These are phyloP conservation scores for Rhizoclosmatium sp. DNA, from an alignment of 192 early-diverging fungal genomes.

Conservation along the genomic window DNA sequence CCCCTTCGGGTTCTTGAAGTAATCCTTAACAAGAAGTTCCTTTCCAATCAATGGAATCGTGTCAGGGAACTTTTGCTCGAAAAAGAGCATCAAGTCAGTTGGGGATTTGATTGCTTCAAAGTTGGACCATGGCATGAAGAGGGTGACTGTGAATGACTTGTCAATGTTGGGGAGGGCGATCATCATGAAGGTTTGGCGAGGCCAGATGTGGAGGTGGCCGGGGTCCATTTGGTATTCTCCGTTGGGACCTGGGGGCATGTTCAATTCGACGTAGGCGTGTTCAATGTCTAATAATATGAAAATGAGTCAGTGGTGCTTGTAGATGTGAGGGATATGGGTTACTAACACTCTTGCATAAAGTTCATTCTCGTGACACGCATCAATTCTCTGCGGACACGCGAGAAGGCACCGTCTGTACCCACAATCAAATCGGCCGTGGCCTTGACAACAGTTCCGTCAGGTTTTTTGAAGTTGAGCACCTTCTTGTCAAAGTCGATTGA, in stretches of 20 bases:
- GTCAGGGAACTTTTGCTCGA: slow-evolving; percentile 64
- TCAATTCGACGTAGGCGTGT: slow-evolving; percentile 91
- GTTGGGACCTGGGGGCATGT: slow-evolving; percentile 72
- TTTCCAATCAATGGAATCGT: slow-evolving; percentile 83
- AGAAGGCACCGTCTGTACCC: slow-evolving; percentile 57
- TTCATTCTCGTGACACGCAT: slow-evolving; percentile 84
- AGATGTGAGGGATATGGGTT: not conserved
- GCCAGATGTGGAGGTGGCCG: slow-evolving; percentile 98
- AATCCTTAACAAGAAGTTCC: slow-evolving; percentile 75
- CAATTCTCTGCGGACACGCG: slow-evolving; percentile 77
- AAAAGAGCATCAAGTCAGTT: slow-evolving; percentile 15
- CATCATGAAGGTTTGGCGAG: slow-evolving; percentile 94
- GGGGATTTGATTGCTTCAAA: slow-evolving; percentile 57
- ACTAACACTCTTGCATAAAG: slow-evolving; percentile 73
- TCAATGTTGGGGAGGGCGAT: slow-evolving; percentile 96
- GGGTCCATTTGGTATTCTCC: slow-evolving; percentile 87
- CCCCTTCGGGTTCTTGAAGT: slow-evolving; percentile 80
- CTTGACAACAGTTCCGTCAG: slow-evolving; percentile 69
- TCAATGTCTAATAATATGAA: slow-evolving; percentile 67
- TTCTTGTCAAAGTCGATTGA: slow-evolving; percentile 78
- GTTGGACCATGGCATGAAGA: slow-evolving; percentile 92
- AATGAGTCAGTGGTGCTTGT: slow-evolving; percentile 32
- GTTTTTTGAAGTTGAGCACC: slow-evolving; percentile 53
- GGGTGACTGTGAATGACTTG: slow-evolving; percentile 93
- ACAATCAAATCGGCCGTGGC: slow-evolving; percentile 73